A percentile compares a stretch with the other conserved stretches of the same genome.
These are phyloP conservation scores for Chaetomiaceae sp. DNA, from an alignment of 2,329 filamentous ascomycete species.

Conservation along the genomic window DNA sequence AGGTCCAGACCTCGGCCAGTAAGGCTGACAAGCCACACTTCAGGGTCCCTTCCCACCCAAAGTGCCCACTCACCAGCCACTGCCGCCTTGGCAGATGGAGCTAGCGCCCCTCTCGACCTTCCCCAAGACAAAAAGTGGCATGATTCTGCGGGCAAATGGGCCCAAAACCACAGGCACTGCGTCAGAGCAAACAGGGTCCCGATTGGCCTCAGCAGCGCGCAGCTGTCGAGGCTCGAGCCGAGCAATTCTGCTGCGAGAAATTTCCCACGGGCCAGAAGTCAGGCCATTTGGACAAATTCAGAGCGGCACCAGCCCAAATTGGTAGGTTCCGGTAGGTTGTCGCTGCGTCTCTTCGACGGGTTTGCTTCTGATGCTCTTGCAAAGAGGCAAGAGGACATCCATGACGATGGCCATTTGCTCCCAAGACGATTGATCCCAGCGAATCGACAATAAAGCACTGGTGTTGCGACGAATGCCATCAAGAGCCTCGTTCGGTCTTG, in stretches of 20 bases:
- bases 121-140: conserved; percentile 27
- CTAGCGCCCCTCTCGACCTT: conserved; percentile 18
- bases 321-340: too few relatives aligned
- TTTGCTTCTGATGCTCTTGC: too few relatives aligned
- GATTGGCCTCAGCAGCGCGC: conserved; percentile 20
- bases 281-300: conserved; percentile 23
- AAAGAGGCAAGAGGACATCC: too few relatives aligned
- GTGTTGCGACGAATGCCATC: too few relatives aligned
- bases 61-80: conserved; percentile 15
- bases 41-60: conserved; percentile 11
- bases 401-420: too few relatives aligned
- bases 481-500: too few relatives aligned
- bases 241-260: conserved; percentile 12
- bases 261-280: conserved; percentile 19
- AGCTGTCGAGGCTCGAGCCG: conserved; percentile 3
- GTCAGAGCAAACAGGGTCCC: conserved; percentile 22
- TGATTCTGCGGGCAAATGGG: conserved; percentile 28
- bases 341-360: too few relatives aligned
- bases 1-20: conserved; percentile 15
- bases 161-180: conserved; percentile 24
- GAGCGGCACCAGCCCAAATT: conserved; percentile 15
- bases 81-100: conserved; percentile 26
- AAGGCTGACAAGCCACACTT: conserved; percentile 25
- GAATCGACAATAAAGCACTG: too few relatives aligned
- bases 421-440: too few relatives aligned